Percentiles rank a stretch among this genome's conserved stretches.
These are phyloP conservation scores for Talaromyces sp. DNA, from an alignment of 2,329 filamentous ascomycete species.

Conservation along the genomic window DNA sequence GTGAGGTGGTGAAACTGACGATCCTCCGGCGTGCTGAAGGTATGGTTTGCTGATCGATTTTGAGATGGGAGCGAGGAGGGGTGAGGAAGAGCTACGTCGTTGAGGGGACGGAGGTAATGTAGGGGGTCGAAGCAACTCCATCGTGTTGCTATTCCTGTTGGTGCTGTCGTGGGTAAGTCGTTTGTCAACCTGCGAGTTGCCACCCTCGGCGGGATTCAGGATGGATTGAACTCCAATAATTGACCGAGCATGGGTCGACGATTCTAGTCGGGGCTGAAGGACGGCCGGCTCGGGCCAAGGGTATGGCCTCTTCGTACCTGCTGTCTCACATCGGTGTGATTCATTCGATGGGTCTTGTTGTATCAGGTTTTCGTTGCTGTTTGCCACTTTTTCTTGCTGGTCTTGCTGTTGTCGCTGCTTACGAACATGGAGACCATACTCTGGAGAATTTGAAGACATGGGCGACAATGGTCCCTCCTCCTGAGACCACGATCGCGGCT, in stretches of 20 bases:
- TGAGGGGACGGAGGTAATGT: slow-evolving; percentile 25
- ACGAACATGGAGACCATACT: slow-evolving; percentile 18
- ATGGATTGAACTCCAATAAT: slow-evolving; percentile 43
- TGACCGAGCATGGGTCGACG: slow-evolving; percentile 30
- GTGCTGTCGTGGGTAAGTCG: slow-evolving; percentile 18
- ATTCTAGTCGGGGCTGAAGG: slow-evolving; percentile 34
- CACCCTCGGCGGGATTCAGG: slow-evolving; percentile 36
- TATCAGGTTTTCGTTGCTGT: background rate
- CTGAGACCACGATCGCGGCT: slow-evolving; percentile 25
- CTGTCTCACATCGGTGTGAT: slow-evolving; percentile 25
- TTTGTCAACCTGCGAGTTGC: slow-evolving; percentile 11
- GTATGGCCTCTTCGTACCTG: slow-evolving; percentile 29
- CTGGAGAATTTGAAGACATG: slow-evolving; percentile 39
- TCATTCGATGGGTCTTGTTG: slow-evolving; percentile 15
- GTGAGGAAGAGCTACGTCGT: slow-evolving; percentile 30
- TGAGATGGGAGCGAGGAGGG: slow-evolving; percentile 18
- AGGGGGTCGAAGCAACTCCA: slow-evolving; percentile 26
- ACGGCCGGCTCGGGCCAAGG: slow-evolving; percentile 38
- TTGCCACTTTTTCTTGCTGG: slow-evolving; percentile 2
- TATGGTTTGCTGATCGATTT: slow-evolving; percentile 17
- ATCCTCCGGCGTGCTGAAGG: slow-evolving; percentile 24
- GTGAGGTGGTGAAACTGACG: slow-evolving; percentile 35
- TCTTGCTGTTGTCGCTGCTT: slow-evolving; percentile 24
- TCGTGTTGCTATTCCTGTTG: slow-evolving; percentile 19
- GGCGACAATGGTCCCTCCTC: slow-evolving; percentile 34